These are phyloP conservation scores for Trametes meyenii DNA, from an alignment of 768 basidiomycete species.

Conservation along the genomic window DNA sequence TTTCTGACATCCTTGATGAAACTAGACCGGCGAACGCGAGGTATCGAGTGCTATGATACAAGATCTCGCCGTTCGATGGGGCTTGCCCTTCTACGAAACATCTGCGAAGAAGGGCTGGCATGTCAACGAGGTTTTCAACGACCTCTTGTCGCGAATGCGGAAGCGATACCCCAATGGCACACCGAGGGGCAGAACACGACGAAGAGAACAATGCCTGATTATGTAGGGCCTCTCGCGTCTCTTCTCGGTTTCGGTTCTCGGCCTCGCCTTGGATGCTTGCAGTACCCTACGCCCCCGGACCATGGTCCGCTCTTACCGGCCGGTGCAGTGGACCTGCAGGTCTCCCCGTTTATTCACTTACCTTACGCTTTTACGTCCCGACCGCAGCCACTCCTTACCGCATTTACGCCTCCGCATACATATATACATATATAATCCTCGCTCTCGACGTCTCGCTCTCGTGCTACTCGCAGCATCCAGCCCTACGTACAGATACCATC, in stretches of 20 bases:
- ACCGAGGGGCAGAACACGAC: conserved; percentile 34
- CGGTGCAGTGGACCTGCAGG: neutral
- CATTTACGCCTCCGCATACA: neutral
- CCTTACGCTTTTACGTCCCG: conserved; percentile 15
- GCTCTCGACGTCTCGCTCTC: conserved; percentile 10
- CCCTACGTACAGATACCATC: conserved; percentile 2
- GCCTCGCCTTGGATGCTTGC: neutral
- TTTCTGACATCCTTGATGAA: neutral
- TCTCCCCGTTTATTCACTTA: neutral
- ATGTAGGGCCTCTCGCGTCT: conserved; percentile 35
- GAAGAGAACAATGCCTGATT: conserved; percentile 38
- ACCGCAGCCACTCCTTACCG: conserved; percentile 15
- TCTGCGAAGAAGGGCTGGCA: conserved; percentile 89
- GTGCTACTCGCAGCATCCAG: conserved; percentile 12
- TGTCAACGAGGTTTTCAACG: conserved; percentile 76
- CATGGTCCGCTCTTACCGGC: neutral
- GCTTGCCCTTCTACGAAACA: conserved; percentile 81
- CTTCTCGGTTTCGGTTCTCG: neutral
- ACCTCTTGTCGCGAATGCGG: conserved; percentile 76
- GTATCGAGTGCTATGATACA: conserved; percentile 68
- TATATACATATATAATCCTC: conserved; percentile 9
- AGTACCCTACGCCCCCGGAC: neutral
- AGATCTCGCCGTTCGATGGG: conserved; percentile 65
- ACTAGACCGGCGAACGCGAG: conserved; percentile 67
- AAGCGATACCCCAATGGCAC: conserved; percentile 56